Evolutionary conservation across 208 protist species (phyloP).

Genomic region (Leishmania turanica): DNA sequence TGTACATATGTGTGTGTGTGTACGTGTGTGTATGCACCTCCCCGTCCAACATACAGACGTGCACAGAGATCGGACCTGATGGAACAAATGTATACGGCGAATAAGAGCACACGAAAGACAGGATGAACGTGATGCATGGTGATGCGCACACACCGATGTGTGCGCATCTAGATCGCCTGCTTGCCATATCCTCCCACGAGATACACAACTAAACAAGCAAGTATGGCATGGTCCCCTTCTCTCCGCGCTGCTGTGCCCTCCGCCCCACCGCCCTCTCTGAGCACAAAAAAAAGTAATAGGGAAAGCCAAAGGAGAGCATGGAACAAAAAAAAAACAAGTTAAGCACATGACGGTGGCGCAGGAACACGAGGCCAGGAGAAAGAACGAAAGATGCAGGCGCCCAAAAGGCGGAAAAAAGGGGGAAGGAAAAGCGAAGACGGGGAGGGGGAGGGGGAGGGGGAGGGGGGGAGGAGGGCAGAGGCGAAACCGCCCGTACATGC

Average conservation of each 20-base stretch:
- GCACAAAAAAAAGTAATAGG: background rate
- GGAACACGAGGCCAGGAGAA: background rate
- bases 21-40: background rate
- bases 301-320: background rate
- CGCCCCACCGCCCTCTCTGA: background rate
- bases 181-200: background rate
- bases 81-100: background rate
- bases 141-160: background rate
- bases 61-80: background rate
- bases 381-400: background rate
- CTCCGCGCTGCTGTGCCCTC: background rate
- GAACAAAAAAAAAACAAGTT: background rate
- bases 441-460: no score
- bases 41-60: background rate
- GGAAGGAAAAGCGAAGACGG: background rate
- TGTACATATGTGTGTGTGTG: background rate
- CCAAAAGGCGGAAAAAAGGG: background rate
- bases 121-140: background rate
- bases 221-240: background rate
- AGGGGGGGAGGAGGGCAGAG: background rate
- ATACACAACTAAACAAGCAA: background rate
- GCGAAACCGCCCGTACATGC: background rate
- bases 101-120: background rate
- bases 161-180: background rate
- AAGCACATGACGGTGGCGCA: background rate